Percentiles rank a stretch among this genome's conserved stretches.
phyloP scores from a whole-genome alignment of 176 grass and related monocot species.

The Cocos nucifera region DNA sequence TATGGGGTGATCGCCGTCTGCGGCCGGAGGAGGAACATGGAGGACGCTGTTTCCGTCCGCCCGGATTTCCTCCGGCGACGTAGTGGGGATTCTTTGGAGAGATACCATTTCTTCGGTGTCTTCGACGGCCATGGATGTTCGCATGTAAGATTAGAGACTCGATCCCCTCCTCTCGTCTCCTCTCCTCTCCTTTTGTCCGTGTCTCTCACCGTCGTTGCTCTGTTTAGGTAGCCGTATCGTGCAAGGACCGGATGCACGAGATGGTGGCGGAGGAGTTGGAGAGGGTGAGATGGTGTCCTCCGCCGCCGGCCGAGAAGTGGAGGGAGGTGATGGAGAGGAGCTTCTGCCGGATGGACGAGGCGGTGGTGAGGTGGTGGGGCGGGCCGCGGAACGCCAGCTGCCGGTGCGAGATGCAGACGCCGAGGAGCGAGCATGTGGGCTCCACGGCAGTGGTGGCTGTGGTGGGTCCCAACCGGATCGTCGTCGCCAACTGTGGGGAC shows the following conservation, averaged over 20 bases:
- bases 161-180: background rate
- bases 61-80: constrained; percentile 29
- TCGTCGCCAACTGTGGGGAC: constrained; percentile 84
- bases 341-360: constrained; percentile 63
- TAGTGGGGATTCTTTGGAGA: background rate
- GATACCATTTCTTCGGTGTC: constrained; percentile 67
- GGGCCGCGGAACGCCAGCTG: constrained; percentile 36
- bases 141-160: constrained; percentile 34
- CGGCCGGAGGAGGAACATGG: constrained; percentile 81
- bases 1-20: constrained; percentile 55
- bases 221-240: constrained; percentile 48
- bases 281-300: constrained; percentile 1
- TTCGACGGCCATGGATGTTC: constrained; percentile 95
- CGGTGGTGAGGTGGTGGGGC: constrained; percentile 31
- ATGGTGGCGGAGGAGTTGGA: constrained; percentile 47
- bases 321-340: constrained; percentile 61
- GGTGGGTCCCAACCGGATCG: constrained; percentile 34
- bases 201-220: no score
- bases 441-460: constrained; percentile 81
- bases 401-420: constrained; percentile 63
- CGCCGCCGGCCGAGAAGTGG: constrained; percentile 22
- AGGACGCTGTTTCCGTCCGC: constrained; percentile 47
- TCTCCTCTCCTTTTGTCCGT: background rate
- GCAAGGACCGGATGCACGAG: constrained; percentile 69
- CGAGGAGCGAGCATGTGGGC: constrained; percentile 73